Evolutionary conservation across 2,329 filamentous ascomycete species (phyloP).

Genomic region (Bimuria novae-zelandiae): DNA sequence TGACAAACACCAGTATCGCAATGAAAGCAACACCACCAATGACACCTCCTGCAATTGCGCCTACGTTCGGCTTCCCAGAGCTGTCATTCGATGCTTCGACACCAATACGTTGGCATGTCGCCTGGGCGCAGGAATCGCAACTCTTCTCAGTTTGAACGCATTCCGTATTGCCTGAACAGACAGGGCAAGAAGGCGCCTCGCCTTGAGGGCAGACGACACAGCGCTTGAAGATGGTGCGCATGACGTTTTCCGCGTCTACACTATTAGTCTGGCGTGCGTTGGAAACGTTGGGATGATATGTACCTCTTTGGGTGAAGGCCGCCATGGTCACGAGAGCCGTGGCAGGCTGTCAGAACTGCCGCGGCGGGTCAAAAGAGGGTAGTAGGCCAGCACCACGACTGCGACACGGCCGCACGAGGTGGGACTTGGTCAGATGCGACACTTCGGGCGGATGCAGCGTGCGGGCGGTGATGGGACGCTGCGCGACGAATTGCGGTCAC

Average conservation of each 20-base stretch:
- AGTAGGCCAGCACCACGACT: constrained; percentile 8
- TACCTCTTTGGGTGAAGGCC: constrained; percentile 21
- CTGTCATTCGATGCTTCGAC: constrained; percentile 22
- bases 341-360: constrained; percentile 11
- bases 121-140: constrained; percentile 64
- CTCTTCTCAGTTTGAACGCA: constrained; percentile 64
- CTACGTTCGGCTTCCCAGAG: constrained; percentile 64
- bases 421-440: constrained; percentile 5
- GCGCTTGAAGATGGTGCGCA: constrained; percentile 58
- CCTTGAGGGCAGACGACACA: constrained; percentile 61
- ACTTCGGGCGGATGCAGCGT: background rate
- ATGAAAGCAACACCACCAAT: constrained; percentile 81
- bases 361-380: constrained; percentile 4
- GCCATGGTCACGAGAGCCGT: constrained; percentile 21
- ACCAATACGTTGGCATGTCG: constrained; percentile 56
- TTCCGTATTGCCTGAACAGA: constrained; percentile 59
- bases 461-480: background rate
- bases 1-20: constrained; percentile 73
- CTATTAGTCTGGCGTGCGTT: constrained; percentile 8
- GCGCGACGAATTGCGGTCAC: constrained; percentile 8
- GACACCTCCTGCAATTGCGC: constrained; percentile 90
- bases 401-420: constrained; percentile 16
- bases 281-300: background rate
- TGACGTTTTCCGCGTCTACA: constrained; percentile 43
- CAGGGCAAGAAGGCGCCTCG: constrained; percentile 61